Percentiles rank a stretch among this genome's conserved stretches.
These are phyloP conservation scores for Kluyveromyces aestuarii DNA, from an alignment of 805 yeast genomes.

Conservation along the genomic window DNA sequence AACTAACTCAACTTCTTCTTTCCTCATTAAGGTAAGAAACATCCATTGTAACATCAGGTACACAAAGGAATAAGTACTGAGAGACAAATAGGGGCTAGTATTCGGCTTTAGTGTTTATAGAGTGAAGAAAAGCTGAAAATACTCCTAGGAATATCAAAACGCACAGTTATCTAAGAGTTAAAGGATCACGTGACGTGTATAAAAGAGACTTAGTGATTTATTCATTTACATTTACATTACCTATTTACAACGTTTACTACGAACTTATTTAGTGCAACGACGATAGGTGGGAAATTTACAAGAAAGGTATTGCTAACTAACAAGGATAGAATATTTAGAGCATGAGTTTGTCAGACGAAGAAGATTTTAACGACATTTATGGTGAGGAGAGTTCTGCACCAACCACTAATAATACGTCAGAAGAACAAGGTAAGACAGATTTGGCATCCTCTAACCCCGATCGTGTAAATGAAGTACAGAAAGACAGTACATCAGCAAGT, in stretches of 20 bases:
- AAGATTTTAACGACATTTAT: constrained; percentile 92
- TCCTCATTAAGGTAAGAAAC: too few relatives aligned
- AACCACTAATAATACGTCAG: constrained; percentile 6
- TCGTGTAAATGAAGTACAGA: neutral
- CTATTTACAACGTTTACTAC: neutral
- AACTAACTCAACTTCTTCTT: too few relatives aligned
- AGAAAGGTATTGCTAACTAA: neutral
- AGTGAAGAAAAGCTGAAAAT: neutral
- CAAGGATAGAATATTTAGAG: constrained; percentile 6
- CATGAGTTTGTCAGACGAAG: constrained; percentile 75
- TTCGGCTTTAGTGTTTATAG: neutral
- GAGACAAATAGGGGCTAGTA: neutral
- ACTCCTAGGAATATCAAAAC: neutral
- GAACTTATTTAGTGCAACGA: neutral
- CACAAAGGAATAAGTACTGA: neutral
- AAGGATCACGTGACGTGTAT: neutral
- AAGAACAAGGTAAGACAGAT: constrained; percentile 8
- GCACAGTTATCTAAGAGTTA: neutral
- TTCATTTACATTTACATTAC: neutral
- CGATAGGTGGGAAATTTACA: neutral
- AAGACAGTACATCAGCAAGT: constrained; percentile 3
- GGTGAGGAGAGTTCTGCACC: constrained; percentile 26
- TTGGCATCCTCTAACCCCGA: constrained; percentile 3
- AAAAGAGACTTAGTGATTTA: neutral
- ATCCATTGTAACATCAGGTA: neutral